A percentile compares a stretch with the other conserved stretches of the same genome.
These are phyloP conservation scores for Ambrosiella beaveri DNA, from an alignment of 2,329 filamentous ascomycete species.

Conservation along the genomic window DNA sequence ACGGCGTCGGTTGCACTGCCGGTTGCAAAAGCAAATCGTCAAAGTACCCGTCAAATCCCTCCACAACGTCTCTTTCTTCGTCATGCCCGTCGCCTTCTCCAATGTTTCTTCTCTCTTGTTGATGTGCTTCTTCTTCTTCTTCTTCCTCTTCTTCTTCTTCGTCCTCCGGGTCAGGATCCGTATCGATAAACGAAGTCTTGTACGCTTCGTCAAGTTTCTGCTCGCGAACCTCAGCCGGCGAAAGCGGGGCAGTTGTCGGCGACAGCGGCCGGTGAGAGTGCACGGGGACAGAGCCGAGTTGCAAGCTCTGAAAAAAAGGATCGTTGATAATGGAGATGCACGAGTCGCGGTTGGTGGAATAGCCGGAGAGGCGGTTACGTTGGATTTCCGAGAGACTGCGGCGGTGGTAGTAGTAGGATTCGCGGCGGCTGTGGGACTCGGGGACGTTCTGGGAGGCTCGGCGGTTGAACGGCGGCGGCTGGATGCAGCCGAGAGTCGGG, in stretches of 20 bases:
- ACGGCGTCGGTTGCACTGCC: neutral
- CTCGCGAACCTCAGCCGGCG: conserved; percentile 9
- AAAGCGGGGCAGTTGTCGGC: neutral
- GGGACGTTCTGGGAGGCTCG: neutral
- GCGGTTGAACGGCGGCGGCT: neutral
- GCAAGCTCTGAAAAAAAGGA: conserved; percentile 32
- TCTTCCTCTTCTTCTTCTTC: conserved; percentile 14
- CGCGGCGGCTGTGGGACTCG: neutral
- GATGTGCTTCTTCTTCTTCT: neutral
- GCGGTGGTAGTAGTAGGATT: neutral
- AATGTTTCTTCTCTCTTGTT: no score
- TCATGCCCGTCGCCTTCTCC: conserved; percentile 14
- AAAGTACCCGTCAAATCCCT: conserved; percentile 13
- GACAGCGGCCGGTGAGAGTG: neutral
- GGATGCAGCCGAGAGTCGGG: neutral
- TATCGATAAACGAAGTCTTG: conserved; percentile 14
- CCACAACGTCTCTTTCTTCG: conserved; percentile 13
- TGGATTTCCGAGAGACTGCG: neutral
- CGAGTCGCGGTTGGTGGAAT: conserved; percentile 25
- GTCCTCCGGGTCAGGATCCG: conserved; percentile 17
- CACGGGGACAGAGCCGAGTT: conserved; percentile 5
- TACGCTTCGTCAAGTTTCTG: conserved; percentile 7
- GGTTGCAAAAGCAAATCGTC: neutral
- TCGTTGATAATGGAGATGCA: conserved; percentile 37
- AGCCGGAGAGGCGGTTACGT: neutral